phyloP scores from a whole-genome alignment of 495 filamentous ascomycete genomes.

The Rhizodiscina lignyota region DNA sequence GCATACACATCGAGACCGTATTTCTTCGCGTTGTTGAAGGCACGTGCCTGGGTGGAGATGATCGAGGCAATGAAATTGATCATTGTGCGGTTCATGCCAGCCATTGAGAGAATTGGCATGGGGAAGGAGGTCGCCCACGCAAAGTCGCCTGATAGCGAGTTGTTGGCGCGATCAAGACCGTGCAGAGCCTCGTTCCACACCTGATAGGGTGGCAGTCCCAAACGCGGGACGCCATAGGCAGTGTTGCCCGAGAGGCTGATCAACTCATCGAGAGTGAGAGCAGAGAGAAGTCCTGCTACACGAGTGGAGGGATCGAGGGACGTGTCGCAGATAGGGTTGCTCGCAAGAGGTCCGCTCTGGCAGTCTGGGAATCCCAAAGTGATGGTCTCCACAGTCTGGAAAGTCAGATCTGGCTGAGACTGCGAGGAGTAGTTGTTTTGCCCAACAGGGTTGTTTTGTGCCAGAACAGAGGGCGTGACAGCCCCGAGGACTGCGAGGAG shows the following conservation, averaged over 20 bases:
- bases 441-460: no score
- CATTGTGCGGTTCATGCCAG: slow-evolving; percentile 41
- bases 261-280: background rate
- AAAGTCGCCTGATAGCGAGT: slow-evolving; percentile 30
- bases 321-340: background rate
- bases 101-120: slow-evolving; percentile 39
- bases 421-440: no score
- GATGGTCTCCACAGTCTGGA: no score
- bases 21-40: slow-evolving; percentile 43
- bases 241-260: background rate
- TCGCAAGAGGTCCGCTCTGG: background rate
- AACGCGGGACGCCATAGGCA: background rate
- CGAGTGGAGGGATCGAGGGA: background rate
- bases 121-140: slow-evolving; percentile 47
- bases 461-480: no score
- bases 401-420: no score
- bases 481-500: no score
- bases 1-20: slow-evolving; percentile 46
- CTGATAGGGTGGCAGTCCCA: background rate
- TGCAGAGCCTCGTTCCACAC: slow-evolving; percentile 31
- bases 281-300: background rate
- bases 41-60: slow-evolving; percentile 47
- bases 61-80: slow-evolving; percentile 38
- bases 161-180: slow-evolving; percentile 34
- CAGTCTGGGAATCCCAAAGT: no score